Evolutionary conservation across 2,329 filamentous ascomycete genomes (phyloP).

Genomic region (Dactylellina leptospora): DNA sequence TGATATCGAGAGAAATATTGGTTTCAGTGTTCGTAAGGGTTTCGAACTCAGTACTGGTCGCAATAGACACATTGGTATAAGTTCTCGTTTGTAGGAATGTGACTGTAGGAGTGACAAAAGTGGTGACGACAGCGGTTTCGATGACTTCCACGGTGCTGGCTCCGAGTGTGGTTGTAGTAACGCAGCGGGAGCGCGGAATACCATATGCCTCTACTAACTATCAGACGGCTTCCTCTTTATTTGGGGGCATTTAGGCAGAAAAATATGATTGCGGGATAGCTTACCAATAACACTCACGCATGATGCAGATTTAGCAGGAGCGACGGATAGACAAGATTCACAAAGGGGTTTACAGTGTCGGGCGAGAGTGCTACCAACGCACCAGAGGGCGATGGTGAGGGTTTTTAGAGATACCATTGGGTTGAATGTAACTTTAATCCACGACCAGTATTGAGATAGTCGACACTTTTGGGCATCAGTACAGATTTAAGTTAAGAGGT

Average conservation of each 20-base stretch:
- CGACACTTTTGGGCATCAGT: no score
- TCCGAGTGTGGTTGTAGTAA: conserved; percentile 16
- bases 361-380: no score
- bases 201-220: conserved; percentile 8
- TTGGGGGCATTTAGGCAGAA: no score
- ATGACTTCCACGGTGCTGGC: conserved; percentile 18
- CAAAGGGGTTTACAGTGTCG: conserved; percentile 19
- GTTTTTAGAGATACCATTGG: no score
- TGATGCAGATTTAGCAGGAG: conserved; percentile 17
- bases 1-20: conserved; percentile 11
- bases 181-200: conserved; percentile 21
- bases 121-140: conserved; percentile 38
- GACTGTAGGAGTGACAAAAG: conserved; percentile 42
- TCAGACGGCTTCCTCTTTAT: not conserved
- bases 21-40: conserved; percentile 27
- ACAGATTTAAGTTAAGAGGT: no score
- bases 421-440: no score
- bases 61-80: conserved; percentile 37
- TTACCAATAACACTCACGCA: conserved; percentile 30
- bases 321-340: conserved; percentile 5
- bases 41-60: conserved; percentile 10
- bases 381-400: no score
- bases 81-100: conserved; percentile 33
- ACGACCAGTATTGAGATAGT: no score
- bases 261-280: no score